These are phyloP conservation scores for Alternaria brassicicola DNA, from an alignment of 2,329 filamentous ascomycete genomes.

Conservation along the genomic window DNA sequence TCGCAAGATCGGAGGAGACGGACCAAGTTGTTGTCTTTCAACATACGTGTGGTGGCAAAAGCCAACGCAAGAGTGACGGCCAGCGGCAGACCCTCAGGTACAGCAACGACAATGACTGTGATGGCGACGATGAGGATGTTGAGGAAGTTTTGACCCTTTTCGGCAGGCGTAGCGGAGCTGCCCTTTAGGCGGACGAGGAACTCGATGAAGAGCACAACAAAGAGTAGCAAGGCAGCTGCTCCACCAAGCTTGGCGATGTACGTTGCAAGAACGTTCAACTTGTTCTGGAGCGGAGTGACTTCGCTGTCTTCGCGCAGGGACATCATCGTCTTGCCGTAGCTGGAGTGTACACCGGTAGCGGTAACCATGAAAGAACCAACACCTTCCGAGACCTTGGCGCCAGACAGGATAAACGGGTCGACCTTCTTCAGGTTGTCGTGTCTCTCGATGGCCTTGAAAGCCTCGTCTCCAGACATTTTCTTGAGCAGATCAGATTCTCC, in stretches of 20 bases:
- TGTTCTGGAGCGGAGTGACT: constrained; percentile 78
- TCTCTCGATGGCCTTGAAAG: constrained; percentile 68
- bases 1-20: constrained; percentile 70
- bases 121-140: constrained; percentile 69
- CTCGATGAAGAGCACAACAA: constrained; percentile 84
- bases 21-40: constrained; percentile 74
- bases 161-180: constrained; percentile 62
- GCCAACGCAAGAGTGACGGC: constrained; percentile 72
- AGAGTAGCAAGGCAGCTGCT: constrained; percentile 77
- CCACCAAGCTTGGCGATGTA: constrained; percentile 81
- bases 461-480: constrained; percentile 70
- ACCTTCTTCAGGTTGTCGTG: constrained; percentile 68
- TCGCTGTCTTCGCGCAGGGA: constrained; percentile 77
- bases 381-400: constrained; percentile 77
- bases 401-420: constrained; percentile 88
- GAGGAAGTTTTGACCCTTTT: constrained; percentile 76
- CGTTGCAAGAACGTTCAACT: constrained; percentile 77
- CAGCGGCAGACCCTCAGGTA: constrained; percentile 69
- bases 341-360: constrained; percentile 74
- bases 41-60: constrained; percentile 70
- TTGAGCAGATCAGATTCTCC: constrained; percentile 75
- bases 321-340: constrained; percentile 78
- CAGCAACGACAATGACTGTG: constrained; percentile 72
- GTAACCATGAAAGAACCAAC: constrained; percentile 78
- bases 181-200: constrained; percentile 73